phyloP scores from a whole-genome alignment of 257 asterid genomes.

The Nicotiana obtusifolia region DNA sequence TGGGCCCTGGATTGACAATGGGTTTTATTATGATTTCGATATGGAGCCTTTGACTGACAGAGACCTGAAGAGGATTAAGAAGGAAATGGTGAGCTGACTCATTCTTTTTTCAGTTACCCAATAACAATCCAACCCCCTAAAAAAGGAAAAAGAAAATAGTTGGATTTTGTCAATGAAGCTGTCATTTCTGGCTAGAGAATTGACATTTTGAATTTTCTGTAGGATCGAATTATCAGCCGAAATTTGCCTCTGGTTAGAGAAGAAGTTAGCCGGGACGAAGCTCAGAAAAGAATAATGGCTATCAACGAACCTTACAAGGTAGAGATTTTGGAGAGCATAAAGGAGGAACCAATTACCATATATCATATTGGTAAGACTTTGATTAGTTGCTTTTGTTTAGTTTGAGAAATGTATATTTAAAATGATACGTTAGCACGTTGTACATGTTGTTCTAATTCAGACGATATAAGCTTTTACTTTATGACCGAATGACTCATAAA shows the following conservation, averaged over 20 bases:
- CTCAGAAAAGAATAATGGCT: constrained; percentile 64
- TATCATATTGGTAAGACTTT: constrained; percentile 71
- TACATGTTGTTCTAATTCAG: not conserved
- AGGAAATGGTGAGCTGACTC: constrained; percentile 75
- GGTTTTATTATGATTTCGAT: constrained; percentile 93
- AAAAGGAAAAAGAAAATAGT: not conserved
- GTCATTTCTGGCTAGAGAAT: constrained; percentile 24
- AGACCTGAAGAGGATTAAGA: constrained; percentile 86
- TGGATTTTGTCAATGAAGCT: not conserved
- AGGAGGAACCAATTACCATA: constrained; percentile 84
- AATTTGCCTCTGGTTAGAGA: constrained; percentile 83
- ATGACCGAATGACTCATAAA: not conserved
- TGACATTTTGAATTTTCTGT: constrained; percentile 43
- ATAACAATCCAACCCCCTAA: not conserved
- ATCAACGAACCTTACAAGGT: constrained; percentile 86
- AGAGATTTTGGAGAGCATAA: constrained; percentile 78
- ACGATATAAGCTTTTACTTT: not conserved
- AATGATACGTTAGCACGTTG: not conserved
- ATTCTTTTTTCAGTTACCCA: not conserved
- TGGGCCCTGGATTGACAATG: constrained; percentile 96
- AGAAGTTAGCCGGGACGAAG: constrained; percentile 87
- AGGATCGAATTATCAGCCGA: constrained; percentile 84
- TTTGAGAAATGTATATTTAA: not conserved
- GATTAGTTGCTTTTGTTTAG: not conserved
- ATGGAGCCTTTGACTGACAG: constrained; percentile 87